phyloP scores from a whole-genome alignment of 768 basidiomycete species.

The Lentinus brumalis region DNA sequence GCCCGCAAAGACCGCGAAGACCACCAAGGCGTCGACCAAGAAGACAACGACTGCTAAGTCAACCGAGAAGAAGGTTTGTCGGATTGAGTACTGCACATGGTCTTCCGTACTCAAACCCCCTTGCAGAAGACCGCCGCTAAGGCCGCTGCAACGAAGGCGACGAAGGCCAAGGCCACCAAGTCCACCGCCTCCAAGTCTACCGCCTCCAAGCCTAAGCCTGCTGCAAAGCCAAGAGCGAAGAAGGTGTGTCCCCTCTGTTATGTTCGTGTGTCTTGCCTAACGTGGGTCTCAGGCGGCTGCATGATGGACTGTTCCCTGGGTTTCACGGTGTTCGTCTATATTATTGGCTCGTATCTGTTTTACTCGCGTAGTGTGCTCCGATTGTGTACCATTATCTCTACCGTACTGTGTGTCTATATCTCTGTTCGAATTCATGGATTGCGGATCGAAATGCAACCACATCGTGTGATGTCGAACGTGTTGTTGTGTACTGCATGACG shows the following conservation, averaged over 20 bases:
- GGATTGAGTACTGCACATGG: neutral
- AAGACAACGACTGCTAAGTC: slow-evolving; percentile 36
- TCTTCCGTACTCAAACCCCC: neutral
- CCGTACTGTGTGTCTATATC: slow-evolving; percentile 15
- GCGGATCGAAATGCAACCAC: neutral
- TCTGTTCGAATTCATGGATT: slow-evolving; percentile 14
- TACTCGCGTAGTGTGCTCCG: slow-evolving; percentile 12
- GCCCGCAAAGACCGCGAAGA: slow-evolving; percentile 35
- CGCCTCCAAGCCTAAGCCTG: slow-evolving; percentile 24
- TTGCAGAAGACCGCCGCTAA: slow-evolving; percentile 31
- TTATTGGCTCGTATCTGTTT: slow-evolving; percentile 16
- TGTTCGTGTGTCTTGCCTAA: neutral
- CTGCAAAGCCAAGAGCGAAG: slow-evolving; percentile 25
- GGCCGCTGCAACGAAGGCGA: slow-evolving; percentile 31
- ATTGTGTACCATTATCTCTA: slow-evolving; percentile 20
- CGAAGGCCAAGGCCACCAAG: slow-evolving; percentile 21
- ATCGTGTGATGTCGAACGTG: neutral
- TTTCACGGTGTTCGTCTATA: slow-evolving; percentile 1
- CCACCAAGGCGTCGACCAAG: slow-evolving; percentile 32
- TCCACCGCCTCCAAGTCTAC: slow-evolving; percentile 17
- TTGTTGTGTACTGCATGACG: no score
- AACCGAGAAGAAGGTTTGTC: slow-evolving; percentile 35
- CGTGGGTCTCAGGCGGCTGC: slow-evolving; percentile 5
- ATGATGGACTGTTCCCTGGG: neutral
- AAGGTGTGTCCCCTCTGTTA: slow-evolving; percentile 13